Conservation (phyloP, 2,329 filamentous ascomycete species). For the Colletotrichum lini region DNA sequence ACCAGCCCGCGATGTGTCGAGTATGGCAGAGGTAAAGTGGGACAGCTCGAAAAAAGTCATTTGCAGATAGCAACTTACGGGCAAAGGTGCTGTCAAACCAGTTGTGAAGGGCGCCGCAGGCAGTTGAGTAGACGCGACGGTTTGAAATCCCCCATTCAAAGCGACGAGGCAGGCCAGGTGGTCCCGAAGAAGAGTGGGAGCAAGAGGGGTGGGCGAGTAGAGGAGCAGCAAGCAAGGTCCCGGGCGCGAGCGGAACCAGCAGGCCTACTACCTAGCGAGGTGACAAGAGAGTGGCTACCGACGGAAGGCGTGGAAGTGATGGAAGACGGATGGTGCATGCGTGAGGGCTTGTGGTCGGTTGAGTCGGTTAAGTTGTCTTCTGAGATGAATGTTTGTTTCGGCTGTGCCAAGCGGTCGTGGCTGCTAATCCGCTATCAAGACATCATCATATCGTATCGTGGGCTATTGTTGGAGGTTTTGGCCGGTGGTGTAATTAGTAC, state of each 20-base stretch:
- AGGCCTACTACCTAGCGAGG: slow-evolving; percentile 1
- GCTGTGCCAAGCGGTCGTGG: slow-evolving; percentile 5
- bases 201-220: slow-evolving; percentile 16
- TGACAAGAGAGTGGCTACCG: background rate
- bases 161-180: slow-evolving; percentile 36
- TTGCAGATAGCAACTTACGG: slow-evolving; percentile 28
- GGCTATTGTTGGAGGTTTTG: slow-evolving; percentile 19
- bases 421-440: slow-evolving; percentile 32
- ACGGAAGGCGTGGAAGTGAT: slow-evolving; percentile 9
- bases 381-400: background rate
- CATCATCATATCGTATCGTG: slow-evolving; percentile 27
- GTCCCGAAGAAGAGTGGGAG: slow-evolving; percentile 31
- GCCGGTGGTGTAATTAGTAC: slow-evolving; percentile 32
- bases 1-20: slow-evolving; percentile 16
- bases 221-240: slow-evolving; percentile 33
- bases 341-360: background rate
- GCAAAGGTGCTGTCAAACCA: slow-evolving; percentile 31
- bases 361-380: slow-evolving; percentile 7
- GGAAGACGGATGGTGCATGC: slow-evolving; percentile 10
- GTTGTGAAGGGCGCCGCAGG: slow-evolving; percentile 8
- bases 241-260: slow-evolving; percentile 31
- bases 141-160: slow-evolving; percentile 33
- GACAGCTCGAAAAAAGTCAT: background rate
- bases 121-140: background rate
- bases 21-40: slow-evolving; percentile 1